Base-by-base conservation (phyloP, 768 basidiomycete species). In the Lactarius pseudohatsudake region DNA sequence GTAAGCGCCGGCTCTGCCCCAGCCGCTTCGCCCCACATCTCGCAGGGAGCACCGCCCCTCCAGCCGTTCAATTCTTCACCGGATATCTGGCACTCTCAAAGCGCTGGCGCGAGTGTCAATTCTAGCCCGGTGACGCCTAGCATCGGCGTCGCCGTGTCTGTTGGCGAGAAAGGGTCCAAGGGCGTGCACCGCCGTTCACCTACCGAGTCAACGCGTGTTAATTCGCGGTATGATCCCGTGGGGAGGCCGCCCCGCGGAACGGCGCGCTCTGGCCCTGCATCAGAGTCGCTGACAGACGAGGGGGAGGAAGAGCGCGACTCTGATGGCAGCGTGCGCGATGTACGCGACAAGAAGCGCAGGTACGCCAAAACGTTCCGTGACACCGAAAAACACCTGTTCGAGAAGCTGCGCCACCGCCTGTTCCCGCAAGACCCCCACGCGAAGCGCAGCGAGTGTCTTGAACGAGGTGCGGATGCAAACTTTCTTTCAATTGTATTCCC, bases 291-390 rank as follows among this genome's bases (percentile, higher is more conserved):
- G 30, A 69, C 67, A 11, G 64, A 65, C 30, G 68, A 69, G 28
- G 68, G 57, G 16, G 67, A 67, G n/a, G 67, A 67, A n/a, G 68
- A 67, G 28, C 66, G 61, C n/a, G 68, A 69, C 40, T 68, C 68
- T 28, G 68, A 62, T 15, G 61, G 61, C n/a, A 67, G 65, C 43
- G 66, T 63, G 50, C 66, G 61, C 30, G 64, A 61, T 30, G 64
- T 67, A 2, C 65, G 64, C 18, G 61, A 69, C 50, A 68, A 67
- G 59, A 69, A 69, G 58, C 66, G 65, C 40, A 40, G 57, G 22
- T 69, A 69, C 41, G 68, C 68, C 45, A 68, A 69, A 30, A 58
- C 60, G 7, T 69, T 69, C 58, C 61, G 68, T 28, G 61, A 69
- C 38, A 62, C 58, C 13, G 68, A 69, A 59, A 68, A 68, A 50